Base-by-base conservation (phyloP, 129 eudicot genomes). In the Heracleum sosnowskyi region DNA sequence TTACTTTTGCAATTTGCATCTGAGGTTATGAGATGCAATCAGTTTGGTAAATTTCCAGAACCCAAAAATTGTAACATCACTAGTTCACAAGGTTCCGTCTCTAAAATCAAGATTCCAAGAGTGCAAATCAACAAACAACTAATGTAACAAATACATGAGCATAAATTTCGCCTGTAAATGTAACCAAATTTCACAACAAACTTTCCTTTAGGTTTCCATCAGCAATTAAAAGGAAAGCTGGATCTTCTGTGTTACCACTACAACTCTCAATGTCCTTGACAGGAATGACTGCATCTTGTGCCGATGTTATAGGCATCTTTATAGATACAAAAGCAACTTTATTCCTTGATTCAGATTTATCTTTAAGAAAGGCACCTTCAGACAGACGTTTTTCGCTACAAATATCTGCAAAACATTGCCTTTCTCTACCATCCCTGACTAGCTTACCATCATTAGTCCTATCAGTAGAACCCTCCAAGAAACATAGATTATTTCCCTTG, bases 271-370 rank as follows among this genome's bases (percentile, higher is more conserved):
- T 12, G 15, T 69, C 82, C 80, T 87, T 82, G 41, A 40, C n/a
- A 12, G n/a, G 78, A n/a, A 69, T 39, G 57, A 40, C 83, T 34
- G 79, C 81, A 46, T 84, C 73, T 33, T 77, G 42, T 37, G 82
- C 62, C 69, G 86, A 77, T 66, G 88, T 82, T 44, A 82, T 73
- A 5, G 91, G 93, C 68, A 66, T 86, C 82, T 86, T 87, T 29
- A 94, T 90, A 11, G 93, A 77, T 66, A 94, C 75, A 77, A 64
- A 94, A 11, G 97, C 98, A 60, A 94, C 96, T 82, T 83, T 88
- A 24, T 84, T 85, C 47, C 45, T 87, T 64, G 77, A 57, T 40
- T 49, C 84, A 45, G 83, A 20, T 64, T 64, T 64, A 31, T 64
- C 20, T 64, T 64, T 64, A 15, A 64, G 36, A 11, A 31, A 64